Evolutionary conservation across 257 asterid species (phyloP).

Genomic region (Solanum virginianum): DNA sequence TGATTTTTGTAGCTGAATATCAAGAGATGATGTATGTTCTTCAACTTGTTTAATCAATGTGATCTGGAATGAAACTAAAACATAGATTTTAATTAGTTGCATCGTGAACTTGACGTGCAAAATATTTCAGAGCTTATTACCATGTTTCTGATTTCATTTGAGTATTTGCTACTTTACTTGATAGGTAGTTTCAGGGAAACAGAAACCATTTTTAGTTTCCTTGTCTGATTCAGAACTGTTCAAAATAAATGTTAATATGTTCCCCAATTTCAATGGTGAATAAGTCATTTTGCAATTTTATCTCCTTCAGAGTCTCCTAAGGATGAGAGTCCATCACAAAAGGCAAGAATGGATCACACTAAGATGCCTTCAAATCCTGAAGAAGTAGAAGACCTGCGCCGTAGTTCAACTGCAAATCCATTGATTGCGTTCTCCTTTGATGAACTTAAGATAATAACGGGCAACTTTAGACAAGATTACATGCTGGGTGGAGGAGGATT

Average conservation of each 20-base stretch:
- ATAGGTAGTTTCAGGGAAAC: not conserved
- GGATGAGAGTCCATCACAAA: conserved; percentile 22
- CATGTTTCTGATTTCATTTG: not conserved
- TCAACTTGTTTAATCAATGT: not conserved
- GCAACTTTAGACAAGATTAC: conserved; percentile 77
- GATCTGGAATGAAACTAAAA: not conserved
- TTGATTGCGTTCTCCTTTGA: conserved; percentile 57
- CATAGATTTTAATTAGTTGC: not conserved
- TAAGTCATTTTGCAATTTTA: not conserved
- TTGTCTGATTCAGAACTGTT: not conserved
- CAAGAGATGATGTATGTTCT: not conserved
- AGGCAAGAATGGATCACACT: conserved; percentile 22
- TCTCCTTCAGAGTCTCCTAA: conserved; percentile 34
- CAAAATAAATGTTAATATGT: not conserved
- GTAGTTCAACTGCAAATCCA: conserved; percentile 48
- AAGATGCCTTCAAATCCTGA: conserved; percentile 80
- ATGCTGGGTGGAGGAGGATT: conserved; percentile 97
- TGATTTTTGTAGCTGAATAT: not conserved
- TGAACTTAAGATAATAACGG: conserved; percentile 54
- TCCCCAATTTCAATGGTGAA: not conserved
- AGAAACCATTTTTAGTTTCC: not conserved
- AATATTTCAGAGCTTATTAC: not conserved
- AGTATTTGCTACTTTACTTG: not conserved
- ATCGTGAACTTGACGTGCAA: not conserved
- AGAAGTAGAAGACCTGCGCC: conserved; percentile 83